Conservation (phyloP, 2,329 filamentous ascomycete species). For the Colletotrichum cuscutae region DNA sequence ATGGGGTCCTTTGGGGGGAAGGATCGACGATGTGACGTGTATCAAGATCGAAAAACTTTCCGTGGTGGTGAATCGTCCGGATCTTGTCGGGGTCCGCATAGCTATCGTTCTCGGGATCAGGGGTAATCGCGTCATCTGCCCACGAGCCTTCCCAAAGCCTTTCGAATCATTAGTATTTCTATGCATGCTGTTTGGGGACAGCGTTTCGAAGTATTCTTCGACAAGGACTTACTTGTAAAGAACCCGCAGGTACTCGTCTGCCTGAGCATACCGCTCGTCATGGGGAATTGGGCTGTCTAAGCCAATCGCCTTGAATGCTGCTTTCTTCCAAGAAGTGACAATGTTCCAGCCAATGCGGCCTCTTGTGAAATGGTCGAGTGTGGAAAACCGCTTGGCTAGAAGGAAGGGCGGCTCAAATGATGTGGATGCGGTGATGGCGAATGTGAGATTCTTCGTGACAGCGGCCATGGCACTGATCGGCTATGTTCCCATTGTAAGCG, state of each 20-base stretch:
- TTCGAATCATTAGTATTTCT: background rate
- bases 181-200: background rate
- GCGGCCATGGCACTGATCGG: slow-evolving; percentile 74
- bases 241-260: slow-evolving; percentile 70
- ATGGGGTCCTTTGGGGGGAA: slow-evolving; percentile 66
- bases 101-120: slow-evolving; percentile 62
- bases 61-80: slow-evolving; percentile 66
- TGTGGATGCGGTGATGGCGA: slow-evolving; percentile 72
- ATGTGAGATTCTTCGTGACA: slow-evolving; percentile 71
- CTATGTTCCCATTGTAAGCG: slow-evolving; percentile 42
- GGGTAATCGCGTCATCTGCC: slow-evolving; percentile 66
- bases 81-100: slow-evolving; percentile 70
- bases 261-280: slow-evolving; percentile 69
- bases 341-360: slow-evolving; percentile 75
- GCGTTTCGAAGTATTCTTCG: background rate
- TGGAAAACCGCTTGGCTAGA: slow-evolving; percentile 70
- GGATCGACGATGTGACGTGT: slow-evolving; percentile 61
- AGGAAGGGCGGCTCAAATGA: slow-evolving; percentile 72
- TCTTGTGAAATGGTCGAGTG: slow-evolving; percentile 69
- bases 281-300: slow-evolving; percentile 67
- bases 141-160: slow-evolving; percentile 66
- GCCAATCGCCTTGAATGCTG: slow-evolving; percentile 71
- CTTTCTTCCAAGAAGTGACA: slow-evolving; percentile 68
- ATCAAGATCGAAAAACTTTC: slow-evolving; percentile 36
- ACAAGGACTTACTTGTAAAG: slow-evolving; percentile 64